These are phyloP conservation scores for Chenopodium album DNA, from an alignment of 148 eudicot genomes.

Conservation along the genomic window DNA sequence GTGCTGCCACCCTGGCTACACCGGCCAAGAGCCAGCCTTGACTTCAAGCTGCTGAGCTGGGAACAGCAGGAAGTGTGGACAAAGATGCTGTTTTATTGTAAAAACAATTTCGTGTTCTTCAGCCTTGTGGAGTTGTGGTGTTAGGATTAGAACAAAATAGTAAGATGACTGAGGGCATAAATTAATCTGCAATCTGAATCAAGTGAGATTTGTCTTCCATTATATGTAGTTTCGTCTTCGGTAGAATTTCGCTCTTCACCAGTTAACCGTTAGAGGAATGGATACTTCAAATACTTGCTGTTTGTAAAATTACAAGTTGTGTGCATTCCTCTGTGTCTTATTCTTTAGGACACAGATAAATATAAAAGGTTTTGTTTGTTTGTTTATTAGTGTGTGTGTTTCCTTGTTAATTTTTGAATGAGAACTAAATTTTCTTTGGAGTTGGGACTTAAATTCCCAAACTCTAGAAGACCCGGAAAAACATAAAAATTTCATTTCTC, in stretches of 20 bases:
- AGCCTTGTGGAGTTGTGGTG: not conserved
- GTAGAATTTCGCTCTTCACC: not conserved
- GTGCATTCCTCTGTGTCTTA: not conserved
- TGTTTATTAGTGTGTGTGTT: not conserved
- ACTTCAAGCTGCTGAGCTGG: slow-evolving; percentile 1
- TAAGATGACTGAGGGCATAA: not conserved
- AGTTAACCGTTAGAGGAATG: not conserved
- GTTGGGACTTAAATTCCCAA: too few relatives aligned
- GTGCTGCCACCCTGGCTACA: too few relatives aligned
- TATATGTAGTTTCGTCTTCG: not conserved
- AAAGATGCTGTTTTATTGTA: not conserved
- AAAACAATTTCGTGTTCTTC: not conserved
- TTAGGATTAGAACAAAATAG: not conserved
- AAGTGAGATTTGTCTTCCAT: not conserved
- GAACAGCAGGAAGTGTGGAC: not conserved
- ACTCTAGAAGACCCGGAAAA: too few relatives aligned
- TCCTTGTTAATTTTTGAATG: not conserved
- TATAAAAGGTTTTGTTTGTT: not conserved
- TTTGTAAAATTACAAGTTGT: not conserved
- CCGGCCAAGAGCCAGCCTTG: too few relatives aligned
- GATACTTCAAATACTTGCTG: not conserved
- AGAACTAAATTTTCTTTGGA: not conserved
- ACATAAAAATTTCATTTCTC: too few relatives aligned
- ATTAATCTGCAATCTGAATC: not conserved
- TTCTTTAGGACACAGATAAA: not conserved